Base-by-base conservation (phyloP, 768 basidiomycete genomes). In the Tephrocybe sp. region DNA sequence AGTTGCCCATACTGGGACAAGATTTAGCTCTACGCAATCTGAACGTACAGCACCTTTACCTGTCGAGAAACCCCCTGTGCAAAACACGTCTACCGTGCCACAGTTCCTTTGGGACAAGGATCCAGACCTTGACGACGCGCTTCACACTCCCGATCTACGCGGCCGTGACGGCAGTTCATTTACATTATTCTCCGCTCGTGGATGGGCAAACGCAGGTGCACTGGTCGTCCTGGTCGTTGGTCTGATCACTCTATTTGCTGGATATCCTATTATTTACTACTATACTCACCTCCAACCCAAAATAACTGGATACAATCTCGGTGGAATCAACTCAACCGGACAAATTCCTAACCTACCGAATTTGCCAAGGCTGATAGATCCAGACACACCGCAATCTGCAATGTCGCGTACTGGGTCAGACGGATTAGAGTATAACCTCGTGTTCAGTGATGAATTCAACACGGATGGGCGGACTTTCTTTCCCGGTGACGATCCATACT, bases 61-160 rank as follows among this genome's bases (percentile, higher is more conserved):
- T 14, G 56, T 55, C 40, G 71, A 68, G 60, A 70, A 67, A 54
- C 52, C 53, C 22, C 67, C 68, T 5, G 60, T 72, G 19, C 65
- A 72, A 56, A 72, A 79, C 56, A 84, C 82, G 8, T 77, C 80
- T 8, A 82, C 87, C 0, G 76, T 89, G 4, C 87, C 87, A 13
- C 77, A 83, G 60, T 87, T 82, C 62, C 61, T 84, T 59, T 92
- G 87, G 85, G 90, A 91, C 65, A 83, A 79, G 62, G 92, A 92
- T 51, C 85, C 91, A 8, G 92, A 95, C 64, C 75, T 88, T 14
- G 94, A 97, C 72, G 95, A 98, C 65, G 79, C 83, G 17, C 77
- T 98, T 17, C 95, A 98, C 67, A 89, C 92, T 72, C 92, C 84
- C 39, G 89, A 92, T 71, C 73, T 80, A n/a, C 75, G 85, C 47